phyloP scores from a whole-genome alignment of 371 early-diverging fungal species.

The Circinella minor region DNA sequence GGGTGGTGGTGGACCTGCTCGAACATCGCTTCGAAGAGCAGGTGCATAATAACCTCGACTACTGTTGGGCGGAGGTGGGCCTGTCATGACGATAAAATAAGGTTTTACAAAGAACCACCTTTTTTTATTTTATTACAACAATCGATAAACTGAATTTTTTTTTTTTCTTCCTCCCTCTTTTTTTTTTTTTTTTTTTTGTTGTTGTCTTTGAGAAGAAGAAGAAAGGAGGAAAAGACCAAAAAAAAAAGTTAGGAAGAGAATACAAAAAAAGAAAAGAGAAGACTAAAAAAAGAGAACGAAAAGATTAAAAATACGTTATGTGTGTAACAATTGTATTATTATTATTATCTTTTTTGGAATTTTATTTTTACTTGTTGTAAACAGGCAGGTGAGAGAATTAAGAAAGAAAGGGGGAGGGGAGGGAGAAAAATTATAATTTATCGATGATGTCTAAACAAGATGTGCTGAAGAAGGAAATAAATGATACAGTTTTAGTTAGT shows the following conservation, averaged over 20 bases:
- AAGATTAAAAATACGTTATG: background rate
- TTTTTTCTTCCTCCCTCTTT: too few relatives aligned
- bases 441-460: slow-evolving; percentile 21
- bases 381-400: background rate
- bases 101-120: too few relatives aligned
- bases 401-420: too few relatives aligned
- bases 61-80: background rate
- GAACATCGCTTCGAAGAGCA: slow-evolving; percentile 10
- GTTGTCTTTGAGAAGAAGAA: background rate
- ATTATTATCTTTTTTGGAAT: background rate
- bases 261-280: too few relatives aligned
- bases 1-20: background rate
- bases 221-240: slow-evolving; percentile 10
- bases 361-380: slow-evolving; percentile 5
- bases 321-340: slow-evolving; percentile 11
- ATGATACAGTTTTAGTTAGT: slow-evolving; percentile 18
- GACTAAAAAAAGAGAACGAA: too few relatives aligned
- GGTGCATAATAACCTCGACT: slow-evolving; percentile 12
- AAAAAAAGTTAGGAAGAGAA: background rate
- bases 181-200: too few relatives aligned
- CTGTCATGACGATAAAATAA: background rate
- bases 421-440: too few relatives aligned
- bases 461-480: slow-evolving; percentile 28
- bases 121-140: too few relatives aligned
- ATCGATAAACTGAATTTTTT: too few relatives aligned